Evolutionary conservation across 306 rosid species (phyloP).

Genomic region (Carpinus fangiana): DNA sequence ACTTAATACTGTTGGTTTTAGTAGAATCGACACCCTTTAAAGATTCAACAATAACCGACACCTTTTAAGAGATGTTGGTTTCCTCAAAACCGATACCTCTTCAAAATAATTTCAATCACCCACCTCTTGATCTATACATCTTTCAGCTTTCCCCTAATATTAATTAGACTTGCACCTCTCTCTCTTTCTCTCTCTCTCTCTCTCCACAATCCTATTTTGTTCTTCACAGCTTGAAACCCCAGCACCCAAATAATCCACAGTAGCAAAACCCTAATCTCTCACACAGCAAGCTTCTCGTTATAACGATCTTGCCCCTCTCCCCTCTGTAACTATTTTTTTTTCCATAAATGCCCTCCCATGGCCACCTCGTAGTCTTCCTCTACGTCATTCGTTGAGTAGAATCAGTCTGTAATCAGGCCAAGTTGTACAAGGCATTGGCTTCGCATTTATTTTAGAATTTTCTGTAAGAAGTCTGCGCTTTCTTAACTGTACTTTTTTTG

Average conservation of each 20-base stretch:
- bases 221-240: constrained; percentile 30
- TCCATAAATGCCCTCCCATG: constrained; percentile 27
- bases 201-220: constrained; percentile 28
- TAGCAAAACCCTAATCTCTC: constrained; percentile 26
- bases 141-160: too few relatives aligned
- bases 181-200: constrained; percentile 30
- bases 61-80: too few relatives aligned
- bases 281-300: not conserved
- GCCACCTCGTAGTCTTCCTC: constrained; percentile 17
- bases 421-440: constrained; percentile 26
- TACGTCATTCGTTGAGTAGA: constrained; percentile 7
- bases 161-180: too few relatives aligned
- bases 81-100: too few relatives aligned
- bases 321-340: constrained; percentile 14
- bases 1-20: too few relatives aligned
- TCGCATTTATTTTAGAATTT: constrained; percentile 20
- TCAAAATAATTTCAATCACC: too few relatives aligned
- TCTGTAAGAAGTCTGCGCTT: constrained; percentile 21
- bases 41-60: too few relatives aligned
- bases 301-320: constrained; percentile 39
- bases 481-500: not conserved
- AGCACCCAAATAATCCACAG: constrained; percentile 17
- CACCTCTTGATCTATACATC: too few relatives aligned
- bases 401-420: constrained; percentile 23
- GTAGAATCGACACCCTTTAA: too few relatives aligned